phyloP scores from a whole-genome alignment of 2,329 filamentous ascomycete genomes.

The Monilinia fructigena region DNA sequence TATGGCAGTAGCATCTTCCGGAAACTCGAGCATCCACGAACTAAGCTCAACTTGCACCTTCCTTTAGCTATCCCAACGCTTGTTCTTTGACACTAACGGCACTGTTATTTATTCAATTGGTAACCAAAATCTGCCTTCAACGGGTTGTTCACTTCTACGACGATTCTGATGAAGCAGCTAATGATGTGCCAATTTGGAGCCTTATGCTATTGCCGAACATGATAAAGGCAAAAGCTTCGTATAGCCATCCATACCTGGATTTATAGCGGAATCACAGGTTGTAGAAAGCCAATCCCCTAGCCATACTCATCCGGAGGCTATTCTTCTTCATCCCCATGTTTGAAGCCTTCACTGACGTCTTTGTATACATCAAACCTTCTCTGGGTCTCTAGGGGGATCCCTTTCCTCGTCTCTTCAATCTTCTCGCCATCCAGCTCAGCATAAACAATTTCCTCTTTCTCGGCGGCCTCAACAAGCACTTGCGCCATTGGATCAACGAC shows the following conservation, averaged over 20 bases:
- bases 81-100: background rate
- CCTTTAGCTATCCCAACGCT: background rate
- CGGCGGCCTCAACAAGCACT: conserved; percentile 75
- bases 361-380: conserved; percentile 93
- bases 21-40: background rate
- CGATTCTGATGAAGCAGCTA: background rate
- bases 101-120: background rate
- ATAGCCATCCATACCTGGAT: background rate
- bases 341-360: conserved; percentile 66
- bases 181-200: background rate
- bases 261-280: background rate
- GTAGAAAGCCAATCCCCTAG: background rate
- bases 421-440: conserved; percentile 66
- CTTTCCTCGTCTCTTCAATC: conserved; percentile 73
- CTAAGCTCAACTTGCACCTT: conserved; percentile 12
- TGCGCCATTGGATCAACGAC: conserved; percentile 83
- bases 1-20: background rate
- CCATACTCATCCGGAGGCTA: background rate
- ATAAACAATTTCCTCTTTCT: conserved; percentile 72
- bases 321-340: conserved; percentile 9
- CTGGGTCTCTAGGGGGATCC: conserved; percentile 82
- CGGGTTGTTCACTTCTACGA: background rate
- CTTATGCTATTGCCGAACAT: background rate
- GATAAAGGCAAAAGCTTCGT: background rate
- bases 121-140: background rate